These are phyloP conservation scores for Poronia punctata DNA, from an alignment of 495 filamentous ascomycete species.

Conservation along the genomic window DNA sequence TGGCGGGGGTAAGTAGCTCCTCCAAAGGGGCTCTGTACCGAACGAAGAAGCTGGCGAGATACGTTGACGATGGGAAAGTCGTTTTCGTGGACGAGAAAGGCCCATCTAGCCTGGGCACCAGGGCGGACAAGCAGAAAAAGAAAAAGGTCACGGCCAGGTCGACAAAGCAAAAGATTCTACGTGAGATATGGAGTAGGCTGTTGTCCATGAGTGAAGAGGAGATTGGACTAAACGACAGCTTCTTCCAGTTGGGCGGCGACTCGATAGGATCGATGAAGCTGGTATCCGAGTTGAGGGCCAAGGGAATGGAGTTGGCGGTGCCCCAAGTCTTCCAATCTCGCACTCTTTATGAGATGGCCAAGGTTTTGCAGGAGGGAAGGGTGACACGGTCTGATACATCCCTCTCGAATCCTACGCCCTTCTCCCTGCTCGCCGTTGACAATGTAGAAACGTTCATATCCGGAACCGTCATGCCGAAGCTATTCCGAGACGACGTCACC, in stretches of 20 bases:
- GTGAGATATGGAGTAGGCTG: conserved; percentile 28
- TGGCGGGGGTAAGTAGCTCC: conserved; percentile 12
- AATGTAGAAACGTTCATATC: conserved; percentile 21
- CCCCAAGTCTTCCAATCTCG: conserved; percentile 45
- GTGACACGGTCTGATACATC: conserved; percentile 4
- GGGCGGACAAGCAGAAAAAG: conserved; percentile 7
- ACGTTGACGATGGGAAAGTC: conserved; percentile 12
- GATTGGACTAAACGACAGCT: conserved; percentile 50
- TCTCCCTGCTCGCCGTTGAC: conserved; percentile 27
- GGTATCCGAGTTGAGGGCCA: conserved; percentile 47
- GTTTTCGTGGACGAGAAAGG: conserved; percentile 12
- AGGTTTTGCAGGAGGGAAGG: conserved; percentile 15
- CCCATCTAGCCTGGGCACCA: conserved; percentile 1
- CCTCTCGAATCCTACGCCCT: conserved; percentile 17
- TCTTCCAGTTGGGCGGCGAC: conserved; percentile 60
- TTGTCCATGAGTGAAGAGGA: conserved; percentile 27
- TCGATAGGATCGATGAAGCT: conserved; percentile 66
- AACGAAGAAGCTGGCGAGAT: conserved; percentile 27
- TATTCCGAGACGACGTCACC: conserved; percentile 37
- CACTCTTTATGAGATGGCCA: conserved; percentile 41
- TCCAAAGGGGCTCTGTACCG: conserved; percentile 17
- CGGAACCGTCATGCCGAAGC: conserved; percentile 27
- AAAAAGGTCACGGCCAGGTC: conserved; percentile 22
- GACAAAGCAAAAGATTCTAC: conserved; percentile 31
- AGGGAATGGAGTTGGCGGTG: conserved; percentile 50